Evolutionary conservation across 2,329 filamentous ascomycete genomes (phyloP).

Genomic region (Blastomyces silverae): DNA sequence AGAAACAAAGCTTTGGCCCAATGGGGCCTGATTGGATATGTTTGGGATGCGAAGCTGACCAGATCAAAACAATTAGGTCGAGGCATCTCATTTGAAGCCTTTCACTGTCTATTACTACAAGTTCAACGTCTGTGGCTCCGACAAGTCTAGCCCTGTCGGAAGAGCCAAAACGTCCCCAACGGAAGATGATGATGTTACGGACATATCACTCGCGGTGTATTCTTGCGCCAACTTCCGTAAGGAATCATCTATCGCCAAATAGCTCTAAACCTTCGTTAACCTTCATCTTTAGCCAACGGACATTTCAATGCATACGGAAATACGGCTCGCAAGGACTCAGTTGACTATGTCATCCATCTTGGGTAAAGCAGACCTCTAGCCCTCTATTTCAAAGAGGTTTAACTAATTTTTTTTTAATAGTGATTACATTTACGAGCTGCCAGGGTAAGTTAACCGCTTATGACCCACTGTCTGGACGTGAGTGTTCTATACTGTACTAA

Average conservation of each 20-base stretch:
- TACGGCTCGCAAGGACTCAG: slow-evolving; percentile 51
- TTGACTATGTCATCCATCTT: slow-evolving; percentile 53
- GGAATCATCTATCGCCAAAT: slow-evolving; percentile 21
- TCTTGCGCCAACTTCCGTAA: slow-evolving; percentile 62
- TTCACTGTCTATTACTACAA: slow-evolving; percentile 62
- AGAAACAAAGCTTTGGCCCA: slow-evolving; percentile 8
- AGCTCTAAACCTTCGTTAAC: slow-evolving; percentile 2
- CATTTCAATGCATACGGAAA: slow-evolving; percentile 58
- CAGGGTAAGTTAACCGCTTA: slow-evolving; percentile 30
- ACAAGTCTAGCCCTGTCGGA: slow-evolving; percentile 56
- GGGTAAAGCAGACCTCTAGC: slow-evolving; percentile 15
- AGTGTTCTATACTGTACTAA: slow-evolving; percentile 14
- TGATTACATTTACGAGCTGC: slow-evolving; percentile 58
- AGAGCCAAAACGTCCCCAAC: slow-evolving; percentile 63
- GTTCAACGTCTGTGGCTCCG: slow-evolving; percentile 60
- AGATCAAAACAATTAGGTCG: slow-evolving; percentile 43
- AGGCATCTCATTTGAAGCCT: slow-evolving; percentile 55
- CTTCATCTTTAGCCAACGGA: slow-evolving; percentile 38
- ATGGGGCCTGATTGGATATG: slow-evolving; percentile 14
- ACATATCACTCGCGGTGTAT: slow-evolving; percentile 60
- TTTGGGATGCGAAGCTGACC: not conserved
- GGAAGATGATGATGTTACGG: slow-evolving; percentile 48
- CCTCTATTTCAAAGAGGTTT: not conserved
- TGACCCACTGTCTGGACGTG: slow-evolving; percentile 11
- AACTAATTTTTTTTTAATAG: slow-evolving; percentile 29